Base-by-base conservation (phyloP, 2,329 filamentous ascomycete genomes). In the Hypoxylon sp. region DNA sequence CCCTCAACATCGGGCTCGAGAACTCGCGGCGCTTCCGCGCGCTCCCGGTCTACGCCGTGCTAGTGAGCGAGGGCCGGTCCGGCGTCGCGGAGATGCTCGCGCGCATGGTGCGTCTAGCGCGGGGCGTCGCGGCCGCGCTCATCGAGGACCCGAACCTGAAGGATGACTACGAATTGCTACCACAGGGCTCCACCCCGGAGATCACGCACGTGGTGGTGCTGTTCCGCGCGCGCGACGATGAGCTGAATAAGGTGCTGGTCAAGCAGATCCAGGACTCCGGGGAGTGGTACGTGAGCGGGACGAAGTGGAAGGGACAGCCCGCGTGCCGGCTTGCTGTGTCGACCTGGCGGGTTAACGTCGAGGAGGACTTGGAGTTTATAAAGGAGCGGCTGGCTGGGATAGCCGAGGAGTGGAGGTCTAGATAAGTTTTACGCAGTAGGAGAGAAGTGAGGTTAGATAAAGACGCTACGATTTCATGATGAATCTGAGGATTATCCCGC, bases 1-100 rank as follows among this genome's bases (percentile, higher is more conserved):
- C 94, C 0, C 82, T 97, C 15, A 95, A 97, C 79, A 88, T 96
- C 62, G 93, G 94, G 19, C 84, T 98, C 19, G 94, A 98, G 75
- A 98, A 98, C 80, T 97, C 94, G 1, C 89, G 94, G 42, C 91
- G 94, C 5, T 97, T 98, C 82, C 89, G 95, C 58, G 94, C 94
- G 0, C 83, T 98, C n/a, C 94, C 95, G 0, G 92, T 93, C 7
- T 98, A 98, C 76, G 90, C 93, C 10, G 92, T 91, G 0, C 85
- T 98, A 2, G 78, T 91, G 19, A 91, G 91, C 51, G 91, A 96
- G 74, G 95, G 95, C 0, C 84, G 84, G 1, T 77, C 84, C 0
- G 94, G 93, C 0, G 88, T 97, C 71, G 83, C 84, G 0, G 82
- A 85, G 0, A 91, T 97, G 81, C 82, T 97, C 3, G 84, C 87